Evolutionary conservation across 148 eudicot species (phyloP), one percentile per base, ranked within the genome.

Genomic region (Chenopodium album): DNA sequence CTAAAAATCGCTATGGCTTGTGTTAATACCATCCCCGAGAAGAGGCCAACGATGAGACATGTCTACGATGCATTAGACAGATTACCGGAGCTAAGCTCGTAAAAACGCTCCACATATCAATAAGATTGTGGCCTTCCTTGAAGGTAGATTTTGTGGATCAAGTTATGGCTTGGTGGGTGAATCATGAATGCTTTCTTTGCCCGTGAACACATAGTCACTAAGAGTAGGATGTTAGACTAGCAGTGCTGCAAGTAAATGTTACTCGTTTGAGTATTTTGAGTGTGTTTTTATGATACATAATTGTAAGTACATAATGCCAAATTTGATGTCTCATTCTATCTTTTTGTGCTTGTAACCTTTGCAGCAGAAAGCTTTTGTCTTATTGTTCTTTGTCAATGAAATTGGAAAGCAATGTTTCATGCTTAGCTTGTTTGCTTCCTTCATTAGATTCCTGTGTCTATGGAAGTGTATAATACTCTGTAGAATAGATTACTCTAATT

Each of bases 1-100:
- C 81, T 96, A n/a, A 96, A 94, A 87, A 85, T 92, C 13, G 97
- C 99, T 9, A 92, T 96, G 92, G 94, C 92, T 20, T 96, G 99
- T 83, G 91, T 88, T 16, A 89, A 89, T 13, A 85, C 62, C 60
- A 88, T 84, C 83, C 92, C 99, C 0, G 99, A 96, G 34, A 90
- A 89, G 86, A 89, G 99, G 87, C 98, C 98, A 1, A 64, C 93
- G 1, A 92, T 94, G 90, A 90, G 97, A 85, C 87, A 92, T 64
- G 85, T 96, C 20, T 87, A 80, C 0, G 98, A 96, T 52, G 83
- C 89, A 16, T 78, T 96, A 85, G 97, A 96, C 41, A 87, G 94
- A 82, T 70, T 95, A 28, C 83, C 85, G 23, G 89, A 89, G 66
- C 44, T 76, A 54, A 83, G 85, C 73, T 75, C 79, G 23, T 85